Evolutionary conservation across 192 early-diverging fungal genomes (phyloP).

Genomic region (Rhizoclosmatium globosum): DNA sequence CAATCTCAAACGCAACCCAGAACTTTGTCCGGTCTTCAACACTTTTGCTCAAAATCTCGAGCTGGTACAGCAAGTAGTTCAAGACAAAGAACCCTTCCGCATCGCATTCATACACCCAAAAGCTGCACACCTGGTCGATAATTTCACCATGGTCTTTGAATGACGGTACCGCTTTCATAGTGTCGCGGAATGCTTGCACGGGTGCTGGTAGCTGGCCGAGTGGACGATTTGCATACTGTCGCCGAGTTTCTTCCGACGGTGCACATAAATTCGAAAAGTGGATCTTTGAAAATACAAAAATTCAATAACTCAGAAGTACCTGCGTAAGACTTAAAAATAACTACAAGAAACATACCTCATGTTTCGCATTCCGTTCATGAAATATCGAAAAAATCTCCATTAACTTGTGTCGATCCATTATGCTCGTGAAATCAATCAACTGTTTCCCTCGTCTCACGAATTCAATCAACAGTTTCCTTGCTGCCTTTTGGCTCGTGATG

Average conservation of each 20-base stretch:
- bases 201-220: neutral
- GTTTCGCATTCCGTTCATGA: constrained; percentile 23
- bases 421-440: neutral
- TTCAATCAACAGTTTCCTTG: constrained; percentile 5
- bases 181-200: neutral
- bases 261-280: constrained; percentile 14
- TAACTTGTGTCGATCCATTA: neutral
- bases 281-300: neutral
- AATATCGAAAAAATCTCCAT: constrained; percentile 11
- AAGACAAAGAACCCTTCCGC: neutral
- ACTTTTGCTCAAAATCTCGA: neutral
- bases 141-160: neutral
- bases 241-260: neutral
- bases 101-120: constrained; percentile 5
- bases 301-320: no score
- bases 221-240: neutral
- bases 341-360: constrained; percentile 17
- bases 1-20: neutral
- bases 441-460: neutral
- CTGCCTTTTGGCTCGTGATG: neutral
- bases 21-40: constrained; percentile 2
- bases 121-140: constrained; percentile 3
- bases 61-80: neutral
- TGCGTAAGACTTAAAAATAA: no score
- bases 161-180: constrained; percentile 3